Percentiles rank a stretch among this genome's conserved stretches.
These are phyloP conservation scores for Edaphochlamys debaryana DNA, from an alignment of 139 green algal species.

Conservation along the genomic window DNA sequence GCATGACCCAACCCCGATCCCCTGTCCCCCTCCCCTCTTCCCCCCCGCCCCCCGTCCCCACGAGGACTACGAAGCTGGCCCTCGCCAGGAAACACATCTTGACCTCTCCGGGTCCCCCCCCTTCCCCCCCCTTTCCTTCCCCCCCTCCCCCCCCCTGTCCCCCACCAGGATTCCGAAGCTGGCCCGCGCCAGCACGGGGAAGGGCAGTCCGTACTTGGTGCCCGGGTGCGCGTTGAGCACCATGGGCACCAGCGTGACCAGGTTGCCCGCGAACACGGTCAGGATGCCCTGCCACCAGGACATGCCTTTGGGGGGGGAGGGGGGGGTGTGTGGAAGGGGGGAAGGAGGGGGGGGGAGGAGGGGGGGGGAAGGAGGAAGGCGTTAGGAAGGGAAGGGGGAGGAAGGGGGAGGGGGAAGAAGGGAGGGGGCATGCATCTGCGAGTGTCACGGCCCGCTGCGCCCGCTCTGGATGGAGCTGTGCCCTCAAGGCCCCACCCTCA, in stretches of 20 bases:
- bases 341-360: neutral
- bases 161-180: constrained; percentile 75
- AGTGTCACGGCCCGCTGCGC: too few species aligned
- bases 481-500: too few species aligned
- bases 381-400: too few species aligned
- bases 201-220: constrained; percentile 76
- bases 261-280: constrained; percentile 74
- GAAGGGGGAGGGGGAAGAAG: too few species aligned
- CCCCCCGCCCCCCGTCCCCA: neutral
- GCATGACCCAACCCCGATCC: too few species aligned
- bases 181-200: constrained; percentile 77
- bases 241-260: constrained; percentile 82
- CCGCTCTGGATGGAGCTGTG: too few species aligned
- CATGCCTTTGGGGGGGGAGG: constrained; percentile 70
- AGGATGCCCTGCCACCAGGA: constrained; percentile 72
- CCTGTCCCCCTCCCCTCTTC: too few species aligned
- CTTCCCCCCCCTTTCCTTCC: too few species aligned
- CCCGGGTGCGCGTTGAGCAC: constrained; percentile 76
- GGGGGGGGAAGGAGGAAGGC: neutral
- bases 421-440: too few species aligned
- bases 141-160: too few species aligned
- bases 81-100: constrained; percentile 75
- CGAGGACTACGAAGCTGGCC: constrained; percentile 74
- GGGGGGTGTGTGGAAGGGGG: neutral
- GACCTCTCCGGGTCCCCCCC: too few species aligned